Percentiles rank a stretch among this genome's conserved stretches.
Evolutionary conservation across 306 rosid species (phyloP).

Genomic region (Oxytropis ochrocephala): DNA sequence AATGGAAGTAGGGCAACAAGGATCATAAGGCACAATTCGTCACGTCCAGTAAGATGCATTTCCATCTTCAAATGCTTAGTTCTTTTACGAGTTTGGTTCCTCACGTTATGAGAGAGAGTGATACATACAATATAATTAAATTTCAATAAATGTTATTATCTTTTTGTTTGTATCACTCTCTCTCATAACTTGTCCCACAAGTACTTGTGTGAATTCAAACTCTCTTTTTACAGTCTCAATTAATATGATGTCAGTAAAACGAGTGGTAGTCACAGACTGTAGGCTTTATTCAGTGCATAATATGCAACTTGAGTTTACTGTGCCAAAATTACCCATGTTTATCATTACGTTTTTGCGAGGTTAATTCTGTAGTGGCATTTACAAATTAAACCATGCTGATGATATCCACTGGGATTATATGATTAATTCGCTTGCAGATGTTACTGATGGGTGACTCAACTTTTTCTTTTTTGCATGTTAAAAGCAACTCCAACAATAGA

Average conservation of each 20-base stretch:
- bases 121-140: too few relatives aligned
- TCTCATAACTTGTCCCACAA: too few relatives aligned
- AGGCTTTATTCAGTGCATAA: neutral
- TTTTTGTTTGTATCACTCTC: too few relatives aligned
- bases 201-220: too few relatives aligned
- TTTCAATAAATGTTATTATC: too few relatives aligned
- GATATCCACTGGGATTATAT: neutral
- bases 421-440: neutral
- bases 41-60: neutral
- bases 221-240: neutral
- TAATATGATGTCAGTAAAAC: neutral
- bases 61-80: neutral
- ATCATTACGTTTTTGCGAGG: too few relatives aligned
- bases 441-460: neutral
- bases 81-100: too few relatives aligned
- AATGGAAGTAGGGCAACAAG: neutral
- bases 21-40: neutral
- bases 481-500: too few relatives aligned
- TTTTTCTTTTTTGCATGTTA: neutral
- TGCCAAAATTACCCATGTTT: neutral
- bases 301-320: neutral
- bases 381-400: neutral
- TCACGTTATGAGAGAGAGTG: too few relatives aligned
- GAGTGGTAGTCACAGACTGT: neutral
- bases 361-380: neutral